phyloP scores from a whole-genome alignment of 2,329 filamentous ascomycete genomes.

The Nemania serpens region DNA sequence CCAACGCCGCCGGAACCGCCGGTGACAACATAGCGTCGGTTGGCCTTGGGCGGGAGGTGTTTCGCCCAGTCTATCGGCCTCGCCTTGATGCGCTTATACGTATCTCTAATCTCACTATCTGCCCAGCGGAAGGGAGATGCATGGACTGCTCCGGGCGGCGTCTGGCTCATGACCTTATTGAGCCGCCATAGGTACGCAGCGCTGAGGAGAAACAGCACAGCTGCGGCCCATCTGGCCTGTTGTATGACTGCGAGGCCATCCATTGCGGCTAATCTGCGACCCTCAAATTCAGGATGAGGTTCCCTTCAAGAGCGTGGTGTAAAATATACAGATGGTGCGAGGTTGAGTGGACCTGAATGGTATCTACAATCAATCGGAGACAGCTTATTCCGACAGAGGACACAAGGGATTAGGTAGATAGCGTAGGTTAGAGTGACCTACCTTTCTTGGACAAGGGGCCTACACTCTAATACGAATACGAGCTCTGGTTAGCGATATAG shows the following conservation, averaged over 20 bases:
- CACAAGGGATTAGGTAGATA: background rate
- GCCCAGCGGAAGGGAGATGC: slow-evolving; percentile 42
- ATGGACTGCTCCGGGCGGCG: slow-evolving; percentile 38
- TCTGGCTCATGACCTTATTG: slow-evolving; percentile 40
- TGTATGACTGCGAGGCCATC: slow-evolving; percentile 20
- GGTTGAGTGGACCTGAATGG: background rate
- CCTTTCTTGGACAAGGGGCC: slow-evolving; percentile 19
- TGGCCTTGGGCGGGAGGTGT: slow-evolving; percentile 41
- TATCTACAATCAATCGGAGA: slow-evolving; percentile 4
- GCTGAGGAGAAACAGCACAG: slow-evolving; percentile 27
- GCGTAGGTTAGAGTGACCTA: background rate
- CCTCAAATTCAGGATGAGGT: background rate
- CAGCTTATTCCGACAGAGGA: slow-evolving; percentile 8
- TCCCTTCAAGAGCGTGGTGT: background rate
- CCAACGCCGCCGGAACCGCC: slow-evolving; percentile 53
- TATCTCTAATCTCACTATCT: slow-evolving; percentile 36
- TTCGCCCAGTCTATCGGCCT: slow-evolving; percentile 38
- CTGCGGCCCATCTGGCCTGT: slow-evolving; percentile 22
- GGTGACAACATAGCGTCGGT: slow-evolving; percentile 46
- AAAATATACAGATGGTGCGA: background rate
- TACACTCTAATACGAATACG: slow-evolving; percentile 13
- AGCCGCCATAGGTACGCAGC: slow-evolving; percentile 39
- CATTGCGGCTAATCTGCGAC: slow-evolving; percentile 10
- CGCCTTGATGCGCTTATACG: slow-evolving; percentile 40
- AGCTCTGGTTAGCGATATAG: background rate